Evolutionary conservation across 805 yeast species (phyloP).

Genomic region (Kuraishia hungarica): DNA sequence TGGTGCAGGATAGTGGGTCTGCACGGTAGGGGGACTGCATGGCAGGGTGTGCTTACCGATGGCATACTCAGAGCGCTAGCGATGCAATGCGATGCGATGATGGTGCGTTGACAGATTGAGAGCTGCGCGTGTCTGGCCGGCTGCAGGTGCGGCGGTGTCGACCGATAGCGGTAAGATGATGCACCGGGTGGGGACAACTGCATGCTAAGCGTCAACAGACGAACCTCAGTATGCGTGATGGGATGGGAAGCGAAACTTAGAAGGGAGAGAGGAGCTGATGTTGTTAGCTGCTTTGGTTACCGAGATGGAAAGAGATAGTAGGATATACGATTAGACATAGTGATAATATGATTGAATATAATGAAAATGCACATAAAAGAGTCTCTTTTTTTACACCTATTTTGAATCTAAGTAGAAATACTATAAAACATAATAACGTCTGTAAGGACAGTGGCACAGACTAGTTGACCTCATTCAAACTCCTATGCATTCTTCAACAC

Average conservation of each 20-base stretch:
- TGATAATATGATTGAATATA: too few relatives aligned
- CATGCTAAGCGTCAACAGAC: too few relatives aligned
- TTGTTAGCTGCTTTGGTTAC: too few relatives aligned
- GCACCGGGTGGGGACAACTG: too few relatives aligned
- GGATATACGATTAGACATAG: too few relatives aligned
- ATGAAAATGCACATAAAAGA: too few relatives aligned
- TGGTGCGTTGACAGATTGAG: background rate
- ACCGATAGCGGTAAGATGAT: too few relatives aligned
- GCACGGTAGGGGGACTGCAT: background rate
- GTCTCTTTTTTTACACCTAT: background rate
- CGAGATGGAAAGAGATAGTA: too few relatives aligned
- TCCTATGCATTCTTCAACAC: background rate
- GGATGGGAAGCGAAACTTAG: too few relatives aligned
- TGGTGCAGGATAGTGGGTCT: background rate
- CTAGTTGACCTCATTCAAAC: background rate
- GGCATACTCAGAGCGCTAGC: background rate
- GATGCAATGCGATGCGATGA: background rate
- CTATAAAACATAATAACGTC: background rate
- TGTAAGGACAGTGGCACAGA: background rate
- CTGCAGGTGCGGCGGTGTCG: background rate
- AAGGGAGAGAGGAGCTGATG: too few relatives aligned
- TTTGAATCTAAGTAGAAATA: too few relatives aligned
- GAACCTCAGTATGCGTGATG: too few relatives aligned
- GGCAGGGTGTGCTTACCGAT: background rate
- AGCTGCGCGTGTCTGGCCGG: background rate